Percentiles rank a stretch among this genome's conserved stretches.
Conservation (phyloP, 2,329 filamentous ascomycete species). For the Talaromyces sp. region DNA sequence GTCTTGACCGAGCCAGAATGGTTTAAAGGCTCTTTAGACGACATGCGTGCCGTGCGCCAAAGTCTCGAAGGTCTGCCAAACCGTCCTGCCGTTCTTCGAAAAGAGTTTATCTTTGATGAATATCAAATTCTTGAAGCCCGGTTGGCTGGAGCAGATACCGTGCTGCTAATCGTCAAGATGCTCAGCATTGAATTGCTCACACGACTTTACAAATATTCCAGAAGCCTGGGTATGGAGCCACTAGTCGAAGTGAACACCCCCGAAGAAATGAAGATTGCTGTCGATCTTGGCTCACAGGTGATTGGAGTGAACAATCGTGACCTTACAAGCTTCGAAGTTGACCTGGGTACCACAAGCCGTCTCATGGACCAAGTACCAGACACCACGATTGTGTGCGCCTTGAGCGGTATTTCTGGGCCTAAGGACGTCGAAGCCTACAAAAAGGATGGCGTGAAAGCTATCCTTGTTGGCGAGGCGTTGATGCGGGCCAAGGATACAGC, state of each 20-base stretch:
- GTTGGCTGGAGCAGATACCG: slow-evolving; percentile 86
- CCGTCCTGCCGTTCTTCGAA: slow-evolving; percentile 82
- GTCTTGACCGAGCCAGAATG: slow-evolving; percentile 98
- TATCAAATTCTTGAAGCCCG: slow-evolving; percentile 96
- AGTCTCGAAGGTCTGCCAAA: slow-evolving; percentile 89
- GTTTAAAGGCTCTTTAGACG: slow-evolving; percentile 98
- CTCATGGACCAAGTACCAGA: slow-evolving; percentile 81
- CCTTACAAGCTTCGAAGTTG: slow-evolving; percentile 92
- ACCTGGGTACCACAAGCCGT: slow-evolving; percentile 84
- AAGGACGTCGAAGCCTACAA: slow-evolving; percentile 85
- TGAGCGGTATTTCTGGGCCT: slow-evolving; percentile 87
- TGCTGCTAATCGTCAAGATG: slow-evolving; percentile 98
- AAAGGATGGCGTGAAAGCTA: slow-evolving; percentile 82
- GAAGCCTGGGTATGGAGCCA: slow-evolving; percentile 91
- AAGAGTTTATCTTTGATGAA: slow-evolving; percentile 97
- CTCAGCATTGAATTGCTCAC: slow-evolving; percentile 69
- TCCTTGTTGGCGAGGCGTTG: slow-evolving; percentile 90
- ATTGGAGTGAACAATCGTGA: slow-evolving; percentile 99
- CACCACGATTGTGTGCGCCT: slow-evolving; percentile 81
- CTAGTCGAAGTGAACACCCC: slow-evolving; percentile 93
- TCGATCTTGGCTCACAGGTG: slow-evolving; percentile 79
- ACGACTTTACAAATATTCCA: slow-evolving; percentile 80
- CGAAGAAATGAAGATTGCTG: slow-evolving; percentile 84
- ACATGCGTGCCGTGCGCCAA: slow-evolving; percentile 79
- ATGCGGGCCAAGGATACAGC: slow-evolving; percentile 85